phyloP scores from a whole-genome alignment of 495 filamentous ascomycete species.

The Extremus antarcticus region DNA sequence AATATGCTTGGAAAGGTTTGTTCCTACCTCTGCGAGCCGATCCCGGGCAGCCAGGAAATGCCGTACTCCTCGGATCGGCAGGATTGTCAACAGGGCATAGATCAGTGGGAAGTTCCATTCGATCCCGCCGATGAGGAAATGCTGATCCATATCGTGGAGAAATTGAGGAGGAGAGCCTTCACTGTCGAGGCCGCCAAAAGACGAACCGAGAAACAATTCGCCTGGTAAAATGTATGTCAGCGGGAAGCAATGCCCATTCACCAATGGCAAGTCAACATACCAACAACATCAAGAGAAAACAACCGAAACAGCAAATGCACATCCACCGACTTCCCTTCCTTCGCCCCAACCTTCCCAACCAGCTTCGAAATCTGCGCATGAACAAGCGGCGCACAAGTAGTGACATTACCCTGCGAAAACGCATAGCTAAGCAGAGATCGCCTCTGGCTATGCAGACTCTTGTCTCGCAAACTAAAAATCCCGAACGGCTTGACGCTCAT shows the following conservation, averaged over 20 bases:
- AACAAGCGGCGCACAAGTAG: constrained; percentile 33
- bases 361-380: constrained; percentile 24
- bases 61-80: neutral
- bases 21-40: neutral
- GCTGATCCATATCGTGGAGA: neutral
- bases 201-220: constrained; percentile 1
- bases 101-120: constrained; percentile 4
- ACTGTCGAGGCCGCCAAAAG: neutral
- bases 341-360: constrained; percentile 17
- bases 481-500: constrained; percentile 29
- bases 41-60: neutral
- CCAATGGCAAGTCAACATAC: constrained; percentile 24
- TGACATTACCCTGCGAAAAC: neutral
- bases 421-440: constrained; percentile 1
- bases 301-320: constrained; percentile 30
- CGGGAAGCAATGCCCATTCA: constrained; percentile 6
- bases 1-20: neutral
- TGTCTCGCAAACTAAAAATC: constrained; percentile 29
- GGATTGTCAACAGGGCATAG: neutral
- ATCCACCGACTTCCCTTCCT: constrained; percentile 23
- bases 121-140: neutral
- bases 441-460: constrained; percentile 34
- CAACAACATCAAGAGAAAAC: constrained; percentile 32
- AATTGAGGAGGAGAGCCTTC: constrained; percentile 3
- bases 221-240: constrained; percentile 16